Conservation (phyloP, 2,329 filamentous ascomycete species). For the Alternaria gaisen region DNA sequence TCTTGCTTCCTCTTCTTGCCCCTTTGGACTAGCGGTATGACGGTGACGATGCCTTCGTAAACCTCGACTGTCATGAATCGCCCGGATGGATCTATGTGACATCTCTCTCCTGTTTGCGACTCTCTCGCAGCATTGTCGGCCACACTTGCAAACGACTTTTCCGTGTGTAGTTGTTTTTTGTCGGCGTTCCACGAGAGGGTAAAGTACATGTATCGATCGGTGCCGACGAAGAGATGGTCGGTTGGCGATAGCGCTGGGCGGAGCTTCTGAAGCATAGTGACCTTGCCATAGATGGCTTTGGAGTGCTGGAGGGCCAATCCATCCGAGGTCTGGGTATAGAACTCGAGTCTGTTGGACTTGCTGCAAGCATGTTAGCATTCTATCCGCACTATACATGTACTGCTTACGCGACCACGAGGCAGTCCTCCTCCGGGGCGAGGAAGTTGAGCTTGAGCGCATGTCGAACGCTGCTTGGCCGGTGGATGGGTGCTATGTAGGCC, state of each 20-base stretch:
- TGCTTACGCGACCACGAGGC: slow-evolving; percentile 85
- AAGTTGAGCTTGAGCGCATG: slow-evolving; percentile 86
- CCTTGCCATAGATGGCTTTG: slow-evolving; percentile 81
- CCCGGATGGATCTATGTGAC: slow-evolving; percentile 82
- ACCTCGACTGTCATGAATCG: slow-evolving; percentile 72
- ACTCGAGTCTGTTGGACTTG: slow-evolving; percentile 84
- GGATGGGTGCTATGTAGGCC: slow-evolving; percentile 95
- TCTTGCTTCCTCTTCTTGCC: slow-evolving; percentile 61
- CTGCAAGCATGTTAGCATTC: slow-evolving; percentile 49
- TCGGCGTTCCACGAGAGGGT: slow-evolving; percentile 81
- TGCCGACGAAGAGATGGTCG: slow-evolving; percentile 92
- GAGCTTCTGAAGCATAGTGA: slow-evolving; percentile 84
- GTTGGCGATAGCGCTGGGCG: slow-evolving; percentile 76
- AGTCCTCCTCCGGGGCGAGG: slow-evolving; percentile 76
- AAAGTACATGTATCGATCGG: slow-evolving; percentile 89
- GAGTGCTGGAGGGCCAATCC: slow-evolving; percentile 69
- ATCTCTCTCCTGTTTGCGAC: slow-evolving; percentile 82
- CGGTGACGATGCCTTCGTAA: slow-evolving; percentile 72
- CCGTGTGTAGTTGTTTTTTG: slow-evolving; percentile 61
- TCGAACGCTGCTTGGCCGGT: slow-evolving; percentile 88
- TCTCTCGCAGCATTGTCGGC: slow-evolving; percentile 71
- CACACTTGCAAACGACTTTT: slow-evolving; percentile 68
- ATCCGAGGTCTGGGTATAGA: slow-evolving; percentile 75
- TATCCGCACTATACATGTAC: not conserved
- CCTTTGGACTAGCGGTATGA: slow-evolving; percentile 67